Conservation (phyloP, 2,329 filamentous ascomycete genomes). For the Colletotrichum limetticola region DNA sequence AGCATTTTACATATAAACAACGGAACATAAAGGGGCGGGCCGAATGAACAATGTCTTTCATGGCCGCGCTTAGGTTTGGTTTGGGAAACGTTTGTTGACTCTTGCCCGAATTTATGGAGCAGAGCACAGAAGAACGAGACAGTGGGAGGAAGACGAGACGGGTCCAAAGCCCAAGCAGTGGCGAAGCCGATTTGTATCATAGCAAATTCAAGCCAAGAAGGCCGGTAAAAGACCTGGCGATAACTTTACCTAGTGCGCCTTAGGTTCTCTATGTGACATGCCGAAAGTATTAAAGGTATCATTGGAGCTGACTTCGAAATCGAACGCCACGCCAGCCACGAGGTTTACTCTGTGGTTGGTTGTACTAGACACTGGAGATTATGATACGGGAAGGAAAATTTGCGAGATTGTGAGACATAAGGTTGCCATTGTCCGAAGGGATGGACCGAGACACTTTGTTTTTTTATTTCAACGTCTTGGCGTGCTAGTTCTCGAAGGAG, state of each 20-base stretch:
- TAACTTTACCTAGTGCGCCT: neutral
- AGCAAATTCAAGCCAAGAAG: constrained; percentile 24
- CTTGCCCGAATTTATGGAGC: neutral
- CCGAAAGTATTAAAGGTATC: neutral
- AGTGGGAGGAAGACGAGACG: neutral
- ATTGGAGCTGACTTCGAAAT: too few relatives aligned
- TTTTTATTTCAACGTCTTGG: neutral
- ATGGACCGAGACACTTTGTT: too few relatives aligned
- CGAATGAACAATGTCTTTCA: constrained; percentile 4
- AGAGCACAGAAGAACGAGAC: constrained; percentile 1
- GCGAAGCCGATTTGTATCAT: constrained; percentile 27
- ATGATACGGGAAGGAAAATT: neutral
- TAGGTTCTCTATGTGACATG: neutral
- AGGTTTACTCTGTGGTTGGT: too few relatives aligned
- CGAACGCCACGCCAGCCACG: neutral
- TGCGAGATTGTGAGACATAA: neutral
- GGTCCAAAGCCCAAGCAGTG: neutral
- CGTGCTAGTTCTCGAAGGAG: too few relatives aligned
- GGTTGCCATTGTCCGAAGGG: neutral
- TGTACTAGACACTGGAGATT: neutral
- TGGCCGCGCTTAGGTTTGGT: neutral
- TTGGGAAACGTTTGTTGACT: constrained; percentile 13
- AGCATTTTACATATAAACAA: constrained; percentile 34
- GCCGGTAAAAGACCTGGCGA: constrained; percentile 10
- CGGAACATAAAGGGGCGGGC: constrained; percentile 29